Evolutionary conservation across 2,329 filamentous ascomycete genomes (phyloP).

Genomic region (Onygenales sp.): DNA sequence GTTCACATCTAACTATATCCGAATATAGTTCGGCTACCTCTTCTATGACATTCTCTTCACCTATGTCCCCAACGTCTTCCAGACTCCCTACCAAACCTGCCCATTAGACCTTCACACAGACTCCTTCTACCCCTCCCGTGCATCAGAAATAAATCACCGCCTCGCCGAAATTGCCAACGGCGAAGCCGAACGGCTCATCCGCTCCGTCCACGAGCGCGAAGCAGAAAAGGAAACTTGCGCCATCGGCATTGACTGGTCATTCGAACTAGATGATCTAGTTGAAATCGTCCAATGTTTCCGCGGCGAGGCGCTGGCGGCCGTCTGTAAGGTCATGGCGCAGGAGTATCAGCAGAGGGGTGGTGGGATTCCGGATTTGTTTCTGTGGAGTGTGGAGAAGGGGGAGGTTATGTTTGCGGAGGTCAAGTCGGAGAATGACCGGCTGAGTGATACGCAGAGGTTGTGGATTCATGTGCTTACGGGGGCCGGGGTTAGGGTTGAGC

Average conservation of each 20-base stretch:
- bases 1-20: background rate
- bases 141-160: constrained; percentile 79
- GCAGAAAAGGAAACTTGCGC: constrained; percentile 67
- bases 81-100: constrained; percentile 89
- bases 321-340: constrained; percentile 92
- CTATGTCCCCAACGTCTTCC: constrained; percentile 93
- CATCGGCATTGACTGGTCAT: constrained; percentile 89
- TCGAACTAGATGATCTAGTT: constrained; percentile 64
- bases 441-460: constrained; percentile 90
- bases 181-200: constrained; percentile 56
- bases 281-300: constrained; percentile 73
- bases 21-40: constrained; percentile 59
- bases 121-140: constrained; percentile 76
- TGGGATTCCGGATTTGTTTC: constrained; percentile 83
- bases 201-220: constrained; percentile 58
- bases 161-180: constrained; percentile 84
- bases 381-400: constrained; percentile 59
- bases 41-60: constrained; percentile 91
- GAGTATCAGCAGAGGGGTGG: constrained; percentile 82
- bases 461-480: constrained; percentile 92
- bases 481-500: constrained; percentile 75
- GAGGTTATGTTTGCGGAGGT: constrained; percentile 72
- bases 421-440: constrained; percentile 78
- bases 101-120: constrained; percentile 90
- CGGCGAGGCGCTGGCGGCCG: constrained; percentile 66